These are phyloP conservation scores for Phytophthora europaea DNA, from an alignment of 352 stramenopile species.

Conservation along the genomic window DNA sequence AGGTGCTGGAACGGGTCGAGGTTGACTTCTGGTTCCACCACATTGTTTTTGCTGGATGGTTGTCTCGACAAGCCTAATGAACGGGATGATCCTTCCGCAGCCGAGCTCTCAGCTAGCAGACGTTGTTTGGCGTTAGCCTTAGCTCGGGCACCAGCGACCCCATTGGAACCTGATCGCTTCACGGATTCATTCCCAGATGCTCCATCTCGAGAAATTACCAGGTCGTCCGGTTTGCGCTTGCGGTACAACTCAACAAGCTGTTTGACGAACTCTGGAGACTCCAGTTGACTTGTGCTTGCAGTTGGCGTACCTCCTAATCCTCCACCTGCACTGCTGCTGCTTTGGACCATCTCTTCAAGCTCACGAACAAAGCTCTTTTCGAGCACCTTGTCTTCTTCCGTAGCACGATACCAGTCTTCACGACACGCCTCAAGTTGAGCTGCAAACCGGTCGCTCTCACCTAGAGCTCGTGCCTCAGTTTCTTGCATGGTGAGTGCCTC, in stretches of 20 bases:
- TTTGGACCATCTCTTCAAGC: constrained; percentile 76
- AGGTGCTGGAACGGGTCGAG: constrained; percentile 83
- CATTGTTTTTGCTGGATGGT: constrained; percentile 27
- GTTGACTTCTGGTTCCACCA: constrained; percentile 50
- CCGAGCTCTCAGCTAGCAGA: constrained; percentile 49
- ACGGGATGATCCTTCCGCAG: constrained; percentile 43
- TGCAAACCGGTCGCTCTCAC: constrained; percentile 62
- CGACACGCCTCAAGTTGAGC: constrained; percentile 60
- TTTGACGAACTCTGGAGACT: constrained; percentile 72
- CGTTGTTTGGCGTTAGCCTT: constrained; percentile 59
- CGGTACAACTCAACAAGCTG: constrained; percentile 82
- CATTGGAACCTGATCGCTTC: constrained; percentile 28
- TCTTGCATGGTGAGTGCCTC: constrained; percentile 32
- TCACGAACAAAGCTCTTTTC: constrained; percentile 76
- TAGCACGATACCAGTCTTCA: constrained; percentile 72
- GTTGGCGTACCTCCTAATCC: constrained; percentile 25
- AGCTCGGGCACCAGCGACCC: constrained; percentile 13
- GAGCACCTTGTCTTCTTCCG: constrained; percentile 75
- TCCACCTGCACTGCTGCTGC: constrained; percentile 7
- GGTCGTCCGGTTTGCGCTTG: constrained; percentile 72
- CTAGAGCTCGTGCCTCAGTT: constrained; percentile 36
- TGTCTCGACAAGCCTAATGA: constrained; percentile 30
- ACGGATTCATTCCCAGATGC: constrained; percentile 4
- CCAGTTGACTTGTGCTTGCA: constrained; percentile 30
- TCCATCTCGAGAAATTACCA: constrained; percentile 26